Base-by-base conservation (phyloP, 2,329 filamentous ascomycete species). In the Ophiostoma sp. region DNA sequence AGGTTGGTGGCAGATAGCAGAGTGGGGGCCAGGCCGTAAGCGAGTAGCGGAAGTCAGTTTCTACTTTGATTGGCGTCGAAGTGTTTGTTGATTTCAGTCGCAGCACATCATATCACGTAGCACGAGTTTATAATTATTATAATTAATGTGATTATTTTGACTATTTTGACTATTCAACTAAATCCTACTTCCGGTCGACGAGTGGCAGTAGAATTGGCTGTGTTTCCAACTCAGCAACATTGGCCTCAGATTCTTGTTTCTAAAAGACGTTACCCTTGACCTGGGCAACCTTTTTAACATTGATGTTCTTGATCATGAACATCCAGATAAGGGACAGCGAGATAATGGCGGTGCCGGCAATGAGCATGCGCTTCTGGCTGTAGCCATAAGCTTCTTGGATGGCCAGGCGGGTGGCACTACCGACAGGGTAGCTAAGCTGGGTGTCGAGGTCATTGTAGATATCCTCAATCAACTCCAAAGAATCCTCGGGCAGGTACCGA, bases 321-420 rank as follows among this genome's bases (percentile, higher is more conserved):
- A 72, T 72, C 62, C 69, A 72, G 11, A 76, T 72, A 33, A 81
- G 75, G 0, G 76, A 73, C 13, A 81, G 71, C 17, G 68, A 76
- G 76, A 82, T 79, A 39, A 60, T 73, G 23, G 66, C 71, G 0
- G 68, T 71, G 23, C 79, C 83, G 0, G 79, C 81, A 35, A 84
- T 79, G 70, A 83, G 77, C 81, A 85, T 83, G 52, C 78, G 76
- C 69, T 77, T 78, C 74, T 84, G 83, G 0, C 82, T 78, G 60
- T 84, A 81, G 3, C 79, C 83, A 73, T 90, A 90, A 0, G 87
- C 86, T 31, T 77, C 76, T 68, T 86, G 83, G 74, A 90, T 87
- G 0, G 84, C 86, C 8, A 79, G 73, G 35, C 87, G 77, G 2
- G 81, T 81, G 0, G 82, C 79, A 4, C 79, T 82, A 11, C 85